Conservation (phyloP, 371 early-diverging fungal genomes). For the Smittium culicis region DNA sequence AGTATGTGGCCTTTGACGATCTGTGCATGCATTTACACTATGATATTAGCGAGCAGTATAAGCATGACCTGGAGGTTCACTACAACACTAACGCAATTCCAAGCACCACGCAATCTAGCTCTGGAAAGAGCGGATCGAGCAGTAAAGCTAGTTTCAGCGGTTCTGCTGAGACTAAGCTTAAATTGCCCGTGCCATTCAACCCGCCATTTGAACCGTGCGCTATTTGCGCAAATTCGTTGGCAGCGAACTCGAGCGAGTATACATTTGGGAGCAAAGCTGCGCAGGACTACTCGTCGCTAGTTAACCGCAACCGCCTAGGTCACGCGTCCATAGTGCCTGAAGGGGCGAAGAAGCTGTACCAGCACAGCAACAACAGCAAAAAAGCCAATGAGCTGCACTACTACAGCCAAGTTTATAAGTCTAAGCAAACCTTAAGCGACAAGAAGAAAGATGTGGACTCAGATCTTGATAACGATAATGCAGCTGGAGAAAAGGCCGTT, state of each 20-base stretch:
- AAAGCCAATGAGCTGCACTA: not conserved
- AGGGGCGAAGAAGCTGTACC: not conserved
- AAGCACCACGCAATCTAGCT: not conserved
- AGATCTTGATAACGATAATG: not conserved
- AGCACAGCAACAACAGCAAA: not conserved
- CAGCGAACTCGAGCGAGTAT: not conserved
- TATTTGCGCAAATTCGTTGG: not conserved
- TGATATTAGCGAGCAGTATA: slow-evolving; percentile 55
- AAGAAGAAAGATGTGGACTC: not conserved
- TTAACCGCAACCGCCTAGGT: not conserved
- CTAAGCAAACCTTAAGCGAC: not conserved
- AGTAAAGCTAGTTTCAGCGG: not conserved
- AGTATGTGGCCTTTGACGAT: slow-evolving; percentile 34
- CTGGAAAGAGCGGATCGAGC: not conserved
- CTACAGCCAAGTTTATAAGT: not conserved
- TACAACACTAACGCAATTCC: slow-evolving; percentile 17
- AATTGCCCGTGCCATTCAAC: not conserved
- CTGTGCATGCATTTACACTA: slow-evolving; percentile 43
- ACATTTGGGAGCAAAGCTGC: not conserved
- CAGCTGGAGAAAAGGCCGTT: not conserved
- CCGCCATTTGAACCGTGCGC: not conserved
- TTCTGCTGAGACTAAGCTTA: not conserved
- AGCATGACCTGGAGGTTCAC: slow-evolving; percentile 41
- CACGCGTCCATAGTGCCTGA: no score
- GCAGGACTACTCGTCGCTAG: not conserved